Percentiles rank a stretch among this genome's conserved stretches.
Evolutionary conservation across 495 filamentous ascomycete species (phyloP).

Genomic region (Bryoglossum gracile): DNA sequence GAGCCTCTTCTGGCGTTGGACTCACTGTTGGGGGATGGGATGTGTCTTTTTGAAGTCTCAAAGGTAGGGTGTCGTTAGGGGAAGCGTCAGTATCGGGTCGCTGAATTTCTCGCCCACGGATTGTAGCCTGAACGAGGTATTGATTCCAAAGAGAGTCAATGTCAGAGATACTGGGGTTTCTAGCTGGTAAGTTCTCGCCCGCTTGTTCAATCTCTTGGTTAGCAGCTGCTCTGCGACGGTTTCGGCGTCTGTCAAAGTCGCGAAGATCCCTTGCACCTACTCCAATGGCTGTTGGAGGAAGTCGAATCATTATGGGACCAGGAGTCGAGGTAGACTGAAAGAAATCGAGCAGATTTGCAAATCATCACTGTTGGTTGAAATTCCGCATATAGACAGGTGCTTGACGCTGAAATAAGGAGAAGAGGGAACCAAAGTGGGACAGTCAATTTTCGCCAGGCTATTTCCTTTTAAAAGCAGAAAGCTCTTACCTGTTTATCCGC

Average conservation of each 20-base stretch:
- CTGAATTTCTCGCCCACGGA: not conserved
- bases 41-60: not conserved
- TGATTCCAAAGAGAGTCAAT: not conserved
- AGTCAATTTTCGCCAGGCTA: too few relatives aligned
- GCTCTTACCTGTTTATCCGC: too few relatives aligned
- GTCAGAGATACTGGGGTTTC: not conserved
- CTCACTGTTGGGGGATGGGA: too few relatives aligned
- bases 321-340: not conserved
- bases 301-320: conserved; percentile 50
- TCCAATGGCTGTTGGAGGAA: conserved; percentile 43
- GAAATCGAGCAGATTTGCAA: too few relatives aligned
- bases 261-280: conserved; percentile 47
- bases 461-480: too few relatives aligned
- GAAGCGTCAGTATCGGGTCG: not conserved
- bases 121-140: not conserved
- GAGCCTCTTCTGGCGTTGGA: not conserved
- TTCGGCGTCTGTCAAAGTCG: conserved; percentile 36
- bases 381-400: too few relatives aligned
- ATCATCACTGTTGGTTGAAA: too few relatives aligned
- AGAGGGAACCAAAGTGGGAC: too few relatives aligned
- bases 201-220: not conserved
- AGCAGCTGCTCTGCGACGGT: conserved; percentile 10
- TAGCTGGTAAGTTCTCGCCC: not conserved
- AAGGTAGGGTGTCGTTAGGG: not conserved
- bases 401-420: too few relatives aligned